These are phyloP conservation scores for Colletotrichum euphorbiae DNA, from an alignment of 2,329 filamentous ascomycete genomes.

Conservation along the genomic window DNA sequence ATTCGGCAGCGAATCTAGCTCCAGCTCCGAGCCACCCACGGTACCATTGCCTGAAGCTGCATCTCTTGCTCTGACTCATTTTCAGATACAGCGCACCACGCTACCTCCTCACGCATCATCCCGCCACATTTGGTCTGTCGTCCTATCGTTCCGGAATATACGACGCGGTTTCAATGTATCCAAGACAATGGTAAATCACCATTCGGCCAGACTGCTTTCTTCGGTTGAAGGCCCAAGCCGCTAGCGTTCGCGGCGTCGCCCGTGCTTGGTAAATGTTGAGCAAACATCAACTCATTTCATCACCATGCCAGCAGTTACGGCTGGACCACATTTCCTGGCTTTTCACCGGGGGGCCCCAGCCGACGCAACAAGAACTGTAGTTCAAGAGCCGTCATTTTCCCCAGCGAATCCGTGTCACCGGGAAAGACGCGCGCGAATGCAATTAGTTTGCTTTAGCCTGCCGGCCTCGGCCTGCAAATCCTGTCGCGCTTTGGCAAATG, in stretches of 20 bases:
- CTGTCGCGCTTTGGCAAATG: conserved; percentile 3
- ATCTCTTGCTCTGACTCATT: conserved; percentile 13
- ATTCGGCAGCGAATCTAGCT: background rate
- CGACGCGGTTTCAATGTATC: conserved; percentile 17
- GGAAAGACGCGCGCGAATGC: conserved; percentile 12
- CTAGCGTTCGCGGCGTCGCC: conserved; percentile 23
- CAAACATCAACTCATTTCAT: conserved; percentile 29
- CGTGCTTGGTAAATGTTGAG: background rate
- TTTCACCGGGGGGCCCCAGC: background rate
- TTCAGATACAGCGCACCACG: background rate
- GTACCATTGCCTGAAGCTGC: background rate
- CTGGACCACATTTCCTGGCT: conserved; percentile 10
- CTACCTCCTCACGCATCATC: background rate
- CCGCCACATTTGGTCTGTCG: conserved; percentile 21
- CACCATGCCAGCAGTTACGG: conserved; percentile 25
- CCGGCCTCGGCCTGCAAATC: conserved; percentile 18
- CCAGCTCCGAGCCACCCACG: background rate
- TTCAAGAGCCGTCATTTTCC: conserved; percentile 2
- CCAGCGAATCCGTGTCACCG: conserved; percentile 12
- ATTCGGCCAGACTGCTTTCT: background rate
- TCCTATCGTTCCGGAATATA: conserved; percentile 9
- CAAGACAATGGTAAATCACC: conserved; percentile 13
- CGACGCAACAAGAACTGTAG: conserved; percentile 1
- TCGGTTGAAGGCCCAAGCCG: conserved; percentile 1
- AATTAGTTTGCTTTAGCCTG: conserved; percentile 18